Evolutionary conservation across 208 protist genomes (phyloP), one percentile per base, ranked within the genome.

Genomic region (Trypanosomatidae sp.): DNA sequence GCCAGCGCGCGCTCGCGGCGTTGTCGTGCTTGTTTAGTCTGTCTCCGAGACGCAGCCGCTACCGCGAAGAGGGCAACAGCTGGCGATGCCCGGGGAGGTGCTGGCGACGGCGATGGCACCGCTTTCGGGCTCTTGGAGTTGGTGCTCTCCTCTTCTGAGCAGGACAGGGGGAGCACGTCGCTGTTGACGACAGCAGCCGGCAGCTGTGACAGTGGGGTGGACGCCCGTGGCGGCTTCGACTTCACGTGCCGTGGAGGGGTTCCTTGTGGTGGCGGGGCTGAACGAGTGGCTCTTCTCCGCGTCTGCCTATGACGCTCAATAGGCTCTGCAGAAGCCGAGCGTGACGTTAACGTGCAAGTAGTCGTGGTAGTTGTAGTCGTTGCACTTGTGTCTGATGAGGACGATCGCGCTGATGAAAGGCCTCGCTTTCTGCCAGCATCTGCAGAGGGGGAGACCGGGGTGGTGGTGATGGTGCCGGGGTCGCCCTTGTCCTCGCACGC

Each of bases 1-100:
- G 71, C 79, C 33, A 92, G 53, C 2, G 90, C 90, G 1, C 86
- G 83, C 49, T 77, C 56, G 41, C 90, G 84, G 17, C 90, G 81
- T 55, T 81, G 79, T 15, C 86, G 79, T 0, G 90, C 90, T 66
- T 87, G 75, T 59, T 79, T 22, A 9, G 77, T 64, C 25, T 85
- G 71, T 22, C 82, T 66, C 25, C 64, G 85, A 59, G 62, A 76
- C 53, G 60, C 86, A 65, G 76, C 81, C 55, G 56, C 75, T 53
- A 73, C 76, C 36, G 72, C 58, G 59, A 78, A 74, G 70, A 59
- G 66, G 28, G 46, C 69, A 15, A 41, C 46, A 12, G 41, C 22
- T 15, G 56, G 25, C 56, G 59, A 52, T 46, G 15, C 28, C 9
- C 66, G 60, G 2, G 46, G 62, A 33, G 36, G 71, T 30, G 47